Conservation (phyloP, 495 filamentous ascomycete genomes). For the Melanomma pulvis-pyrius region DNA sequence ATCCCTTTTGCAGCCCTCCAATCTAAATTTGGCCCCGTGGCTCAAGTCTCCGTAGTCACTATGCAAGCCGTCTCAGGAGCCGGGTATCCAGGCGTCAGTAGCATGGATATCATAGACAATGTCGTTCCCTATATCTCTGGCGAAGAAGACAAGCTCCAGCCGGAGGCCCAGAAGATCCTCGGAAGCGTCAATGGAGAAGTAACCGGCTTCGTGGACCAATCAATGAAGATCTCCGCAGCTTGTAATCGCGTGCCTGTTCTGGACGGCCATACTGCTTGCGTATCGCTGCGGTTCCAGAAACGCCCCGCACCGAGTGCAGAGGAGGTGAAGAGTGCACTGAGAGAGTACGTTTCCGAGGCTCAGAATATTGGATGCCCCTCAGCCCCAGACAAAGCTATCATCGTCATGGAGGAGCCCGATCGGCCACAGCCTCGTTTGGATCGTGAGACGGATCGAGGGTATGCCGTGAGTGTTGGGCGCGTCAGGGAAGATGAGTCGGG, state of each 20-base stretch:
- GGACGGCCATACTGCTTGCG: constrained; percentile 51
- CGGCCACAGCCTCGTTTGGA: constrained; percentile 50
- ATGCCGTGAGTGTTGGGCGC: constrained; percentile 48
- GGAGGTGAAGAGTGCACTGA: constrained; percentile 48
- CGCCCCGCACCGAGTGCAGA: constrained; percentile 47
- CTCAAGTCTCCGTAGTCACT: constrained; percentile 48
- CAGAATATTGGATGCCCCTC: constrained; percentile 49
- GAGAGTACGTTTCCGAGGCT: constrained; percentile 49
- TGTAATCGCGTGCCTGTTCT: constrained; percentile 51
- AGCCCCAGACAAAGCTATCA: constrained; percentile 47
- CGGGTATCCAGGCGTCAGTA: constrained; percentile 51
- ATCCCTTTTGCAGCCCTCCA: constrained; percentile 51
- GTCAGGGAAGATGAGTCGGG: constrained; percentile 49
- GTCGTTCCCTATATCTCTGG: constrained; percentile 50
- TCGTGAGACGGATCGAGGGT: constrained; percentile 49
- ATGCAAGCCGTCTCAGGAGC: constrained; percentile 51
- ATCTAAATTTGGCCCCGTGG: constrained; percentile 47
- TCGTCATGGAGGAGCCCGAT: constrained; percentile 51
- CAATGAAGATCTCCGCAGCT: constrained; percentile 44
- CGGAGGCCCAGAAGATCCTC: constrained; percentile 50
- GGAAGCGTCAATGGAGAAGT: constrained; percentile 44
- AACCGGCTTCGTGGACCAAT: constrained; percentile 45
- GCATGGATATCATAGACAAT: constrained; percentile 54
- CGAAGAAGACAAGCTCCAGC: constrained; percentile 51
- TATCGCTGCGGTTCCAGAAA: constrained; percentile 46